These are phyloP conservation scores for Castanopsis chinensis DNA, from an alignment of 306 rosid genomes.

Conservation along the genomic window DNA sequence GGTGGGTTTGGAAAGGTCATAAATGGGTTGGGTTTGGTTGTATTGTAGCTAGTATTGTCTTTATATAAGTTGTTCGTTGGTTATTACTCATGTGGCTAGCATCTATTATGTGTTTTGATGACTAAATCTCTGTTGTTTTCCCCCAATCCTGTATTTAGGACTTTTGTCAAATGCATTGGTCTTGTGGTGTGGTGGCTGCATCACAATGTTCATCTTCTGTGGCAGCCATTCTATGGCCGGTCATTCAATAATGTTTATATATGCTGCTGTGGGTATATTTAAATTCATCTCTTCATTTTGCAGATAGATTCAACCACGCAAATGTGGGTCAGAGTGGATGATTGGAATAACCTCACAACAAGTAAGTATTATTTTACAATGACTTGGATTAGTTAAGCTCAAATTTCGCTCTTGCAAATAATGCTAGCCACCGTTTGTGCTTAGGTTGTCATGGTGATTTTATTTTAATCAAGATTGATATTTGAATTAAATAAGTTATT, in stretches of 20 bases:
- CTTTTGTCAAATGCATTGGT: neutral
- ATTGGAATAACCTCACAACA: conserved; percentile 65
- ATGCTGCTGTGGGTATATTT: conserved; percentile 5
- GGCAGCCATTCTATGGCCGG: conserved; percentile 7
- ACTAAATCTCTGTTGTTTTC: neutral
- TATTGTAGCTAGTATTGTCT: neutral
- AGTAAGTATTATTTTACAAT: conserved; percentile 43
- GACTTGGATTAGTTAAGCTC: neutral
- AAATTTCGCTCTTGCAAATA: neutral
- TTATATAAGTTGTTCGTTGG: neutral
- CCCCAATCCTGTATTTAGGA: too few species aligned
- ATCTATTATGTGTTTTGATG: neutral
- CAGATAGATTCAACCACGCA: conserved; percentile 46
- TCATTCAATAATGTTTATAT: conserved; percentile 1
- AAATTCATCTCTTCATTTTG: conserved; percentile 22
- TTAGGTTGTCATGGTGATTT: neutral
- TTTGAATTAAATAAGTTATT: neutral
- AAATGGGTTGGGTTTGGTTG: neutral
- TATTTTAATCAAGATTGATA: neutral
- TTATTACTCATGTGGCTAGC: neutral
- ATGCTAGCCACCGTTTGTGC: neutral
- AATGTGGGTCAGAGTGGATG: conserved; percentile 73
- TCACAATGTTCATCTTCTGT: neutral
- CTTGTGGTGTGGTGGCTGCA: neutral
- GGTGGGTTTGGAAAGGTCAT: neutral